Evolutionary conservation across 2,329 filamentous ascomycete genomes (phyloP), one percentile per base, ranked within the genome.

Genomic region (Neonectria neomacrospora): DNA sequence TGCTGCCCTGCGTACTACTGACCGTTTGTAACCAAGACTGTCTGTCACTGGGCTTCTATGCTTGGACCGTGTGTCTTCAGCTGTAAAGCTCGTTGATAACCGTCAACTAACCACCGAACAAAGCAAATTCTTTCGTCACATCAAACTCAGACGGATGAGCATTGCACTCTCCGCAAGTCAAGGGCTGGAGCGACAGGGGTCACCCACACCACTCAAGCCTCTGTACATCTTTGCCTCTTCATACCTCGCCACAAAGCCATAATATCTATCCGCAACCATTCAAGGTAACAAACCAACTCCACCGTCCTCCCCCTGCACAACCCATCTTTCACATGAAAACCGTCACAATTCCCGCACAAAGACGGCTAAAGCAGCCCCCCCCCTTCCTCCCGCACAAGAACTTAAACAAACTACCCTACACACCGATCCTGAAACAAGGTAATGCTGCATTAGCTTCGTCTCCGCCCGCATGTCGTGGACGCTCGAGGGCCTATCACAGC

Each of bases 391-490:
- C 26, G 16, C 16, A n/a, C 26, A 14, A 30, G 16, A 30, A 8
- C 26, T 32, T 41, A 26, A 26, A 26, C 3, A 11, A 20, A 18
- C 52, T 53, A 52, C 47, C 58, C 48, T 53, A 44, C 59, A 44
- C 59, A 64, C 59, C 59, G 59, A 64, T 56, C 45, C 54, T 71
- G 68, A 71, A 72, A 71, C 68, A 70, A 63, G 53, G 58, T 51
- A 65, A 37, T 62, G 61, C 54, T 71, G 68, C 70, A 70, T 71
- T 71, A 71, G 67, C 44, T 47, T 22, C 45, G 28, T 44, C 42
- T 57, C 54, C 18, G 26, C 44, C 23, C 5, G 18, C 26, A 32
- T 30, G 39, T 64, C 64, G 70, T 72, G 70, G 70, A n/a, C 60
- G 55, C 12, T 37, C 45, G 37, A 64, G 45, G 60, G 67, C 69